phyloP scores from a whole-genome alignment of 148 eudicot genomes.

The Vaccinium corymbosum region DNA sequence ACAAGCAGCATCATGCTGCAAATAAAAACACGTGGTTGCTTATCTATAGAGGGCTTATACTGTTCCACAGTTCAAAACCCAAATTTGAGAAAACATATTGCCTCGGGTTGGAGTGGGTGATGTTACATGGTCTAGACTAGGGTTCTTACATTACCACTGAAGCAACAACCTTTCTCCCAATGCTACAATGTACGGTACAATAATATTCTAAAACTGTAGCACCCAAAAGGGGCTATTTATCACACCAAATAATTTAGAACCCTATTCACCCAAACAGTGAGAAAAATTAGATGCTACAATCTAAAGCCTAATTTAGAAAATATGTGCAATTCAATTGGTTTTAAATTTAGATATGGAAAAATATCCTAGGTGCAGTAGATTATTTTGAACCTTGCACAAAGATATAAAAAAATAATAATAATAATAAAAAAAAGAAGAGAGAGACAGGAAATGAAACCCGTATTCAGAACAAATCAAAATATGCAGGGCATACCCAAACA shows the following conservation, averaged over 20 bases:
- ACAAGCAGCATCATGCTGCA: conserved; percentile 99
- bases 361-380: not conserved
- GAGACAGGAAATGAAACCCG: not conserved
- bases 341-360: not conserved
- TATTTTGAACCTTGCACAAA: not conserved
- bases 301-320: not conserved
- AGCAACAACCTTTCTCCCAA: not conserved
- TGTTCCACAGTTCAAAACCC: not conserved
- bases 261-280: not conserved
- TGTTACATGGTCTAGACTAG: not conserved
- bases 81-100: not conserved
- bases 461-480: not conserved
- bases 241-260: not conserved
- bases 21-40: not conserved
- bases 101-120: not conserved
- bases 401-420: too few relatives aligned
- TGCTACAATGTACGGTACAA: not conserved
- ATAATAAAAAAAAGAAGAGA: too few relatives aligned
- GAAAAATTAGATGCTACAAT: not conserved
- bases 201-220: not conserved
- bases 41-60: not conserved
- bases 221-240: not conserved
- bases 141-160: too few relatives aligned
- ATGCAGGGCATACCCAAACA: not conserved
- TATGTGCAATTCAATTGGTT: not conserved